Evolutionary conservation across 2,329 filamentous ascomycete genomes (phyloP).

Genomic region (Pyricularia grisea): DNA sequence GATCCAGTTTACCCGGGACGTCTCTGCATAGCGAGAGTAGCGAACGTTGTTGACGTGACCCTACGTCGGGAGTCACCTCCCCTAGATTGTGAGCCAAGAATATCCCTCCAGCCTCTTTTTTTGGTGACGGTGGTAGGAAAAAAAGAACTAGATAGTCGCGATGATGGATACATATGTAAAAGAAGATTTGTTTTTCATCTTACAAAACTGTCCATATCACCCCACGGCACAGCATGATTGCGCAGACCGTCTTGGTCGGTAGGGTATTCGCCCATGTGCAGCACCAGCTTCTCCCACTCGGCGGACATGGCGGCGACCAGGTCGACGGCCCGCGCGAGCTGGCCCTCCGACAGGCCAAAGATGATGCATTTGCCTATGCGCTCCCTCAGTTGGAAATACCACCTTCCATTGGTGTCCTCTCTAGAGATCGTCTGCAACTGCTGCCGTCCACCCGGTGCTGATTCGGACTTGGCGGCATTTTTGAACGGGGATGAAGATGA

Average conservation of each 20-base stretch:
- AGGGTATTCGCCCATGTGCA: conserved; percentile 67
- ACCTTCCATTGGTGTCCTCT: conserved; percentile 22
- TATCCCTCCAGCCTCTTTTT: not conserved
- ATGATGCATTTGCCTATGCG: conserved; percentile 66
- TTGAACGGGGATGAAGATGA: not conserved
- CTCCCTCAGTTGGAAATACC: conserved; percentile 59
- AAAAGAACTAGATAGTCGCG: not conserved
- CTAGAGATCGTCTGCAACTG: not conserved
- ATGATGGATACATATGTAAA: not conserved
- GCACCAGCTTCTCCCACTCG: conserved; percentile 65
- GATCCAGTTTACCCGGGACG: conserved; percentile 69
- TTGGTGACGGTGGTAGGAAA: no score
- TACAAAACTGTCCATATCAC: conserved; percentile 63
- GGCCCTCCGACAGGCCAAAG: conserved; percentile 55
- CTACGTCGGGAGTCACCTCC: conserved; percentile 18
- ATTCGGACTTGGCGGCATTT: not conserved
- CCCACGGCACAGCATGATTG: conserved; percentile 65
- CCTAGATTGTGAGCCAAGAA: not conserved
- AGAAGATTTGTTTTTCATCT: no score
- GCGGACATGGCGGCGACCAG: conserved; percentile 50
- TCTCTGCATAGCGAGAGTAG: conserved; percentile 78
- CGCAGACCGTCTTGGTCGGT: conserved; percentile 54
- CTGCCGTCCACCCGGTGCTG: not conserved
- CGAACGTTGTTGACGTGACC: conserved; percentile 81
- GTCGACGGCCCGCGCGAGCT: conserved; percentile 45